Evolutionary conservation across 441 rosid genomes (phyloP).

Genomic region (Aleurites moluccanus): DNA sequence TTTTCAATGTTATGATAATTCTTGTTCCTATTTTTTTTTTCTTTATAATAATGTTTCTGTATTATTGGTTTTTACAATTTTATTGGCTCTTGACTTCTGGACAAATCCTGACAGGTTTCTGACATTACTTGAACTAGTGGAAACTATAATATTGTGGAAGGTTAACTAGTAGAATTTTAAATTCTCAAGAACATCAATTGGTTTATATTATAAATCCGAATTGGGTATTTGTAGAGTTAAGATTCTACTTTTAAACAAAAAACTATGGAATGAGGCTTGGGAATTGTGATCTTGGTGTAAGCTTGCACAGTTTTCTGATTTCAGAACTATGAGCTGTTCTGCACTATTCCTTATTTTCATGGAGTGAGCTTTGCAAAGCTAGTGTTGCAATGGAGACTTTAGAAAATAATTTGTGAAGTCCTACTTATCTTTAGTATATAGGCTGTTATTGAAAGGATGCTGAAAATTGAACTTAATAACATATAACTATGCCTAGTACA

Average conservation of each 20-base stretch:
- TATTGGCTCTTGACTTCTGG: not conserved
- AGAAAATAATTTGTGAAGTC: not conserved
- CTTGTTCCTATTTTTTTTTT: too few relatives aligned
- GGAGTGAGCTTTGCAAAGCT: not conserved
- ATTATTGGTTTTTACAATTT: not conserved
- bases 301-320: not conserved
- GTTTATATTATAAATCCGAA: not conserved
- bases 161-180: not conserved
- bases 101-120: not conserved
- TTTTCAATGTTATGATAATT: too few relatives aligned
- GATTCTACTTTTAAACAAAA: not conserved
- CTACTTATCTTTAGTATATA: not conserved
- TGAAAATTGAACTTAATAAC: not conserved
- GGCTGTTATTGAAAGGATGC: not conserved
- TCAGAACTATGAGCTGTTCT: not conserved
- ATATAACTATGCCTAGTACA: too few relatives aligned
- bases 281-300: not conserved
- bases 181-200: not conserved
- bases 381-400: not conserved
- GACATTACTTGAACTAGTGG: not conserved
- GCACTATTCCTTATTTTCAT: not conserved
- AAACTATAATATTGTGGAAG: not conserved
- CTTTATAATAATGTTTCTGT: not conserved
- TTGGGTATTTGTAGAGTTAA: not conserved
- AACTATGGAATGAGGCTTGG: not conserved